Conservation (phyloP, 805 yeast species). For the Candida sonorensis region DNA sequence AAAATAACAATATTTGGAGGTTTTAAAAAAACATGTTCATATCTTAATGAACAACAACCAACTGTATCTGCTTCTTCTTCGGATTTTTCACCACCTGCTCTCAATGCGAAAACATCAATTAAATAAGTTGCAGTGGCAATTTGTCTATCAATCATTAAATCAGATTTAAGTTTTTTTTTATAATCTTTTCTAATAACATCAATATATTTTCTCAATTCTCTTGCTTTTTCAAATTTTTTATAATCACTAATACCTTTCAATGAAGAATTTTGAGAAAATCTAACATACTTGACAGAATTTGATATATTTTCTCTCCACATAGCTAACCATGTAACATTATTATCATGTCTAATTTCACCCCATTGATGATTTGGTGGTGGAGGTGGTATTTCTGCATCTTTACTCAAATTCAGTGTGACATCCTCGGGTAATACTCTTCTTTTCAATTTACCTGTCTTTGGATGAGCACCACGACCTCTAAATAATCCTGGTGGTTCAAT, state of each 20-base stretch:
- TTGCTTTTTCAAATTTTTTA: constrained; percentile 90
- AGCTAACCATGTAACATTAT: constrained; percentile 91
- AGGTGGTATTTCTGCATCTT: constrained; percentile 63
- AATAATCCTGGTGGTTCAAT: constrained; percentile 96
- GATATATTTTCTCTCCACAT: constrained; percentile 95
- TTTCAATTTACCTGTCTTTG: constrained; percentile 88
- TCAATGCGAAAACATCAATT: constrained; percentile 85
- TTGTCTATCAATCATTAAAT: constrained; percentile 79
- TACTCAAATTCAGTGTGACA: constrained; percentile 74
- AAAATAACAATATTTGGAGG: constrained; percentile 84
- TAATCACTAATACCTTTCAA: constrained; percentile 86
- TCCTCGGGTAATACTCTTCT: constrained; percentile 86
- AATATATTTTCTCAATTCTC: constrained; percentile 71
- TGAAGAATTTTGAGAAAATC: constrained; percentile 86
- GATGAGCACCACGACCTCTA: constrained; percentile 96
- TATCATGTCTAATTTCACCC: constrained; percentile 87
- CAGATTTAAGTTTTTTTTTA: constrained; percentile 58
- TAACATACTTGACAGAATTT: constrained; percentile 76
- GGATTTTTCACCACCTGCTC: constrained; percentile 97
- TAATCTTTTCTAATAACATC: constrained; percentile 72
- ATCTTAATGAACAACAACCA: constrained; percentile 92
- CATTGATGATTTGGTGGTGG: constrained; percentile 86
- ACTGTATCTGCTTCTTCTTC: constrained; percentile 98
- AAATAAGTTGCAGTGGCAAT: constrained; percentile 90
- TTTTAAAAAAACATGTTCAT: constrained; percentile 76